Percentiles rank a stretch among this genome's conserved stretches.
Evolutionary conservation across 2,329 filamentous ascomycete genomes (phyloP).

Genomic region (Ceratocystis papillata): DNA sequence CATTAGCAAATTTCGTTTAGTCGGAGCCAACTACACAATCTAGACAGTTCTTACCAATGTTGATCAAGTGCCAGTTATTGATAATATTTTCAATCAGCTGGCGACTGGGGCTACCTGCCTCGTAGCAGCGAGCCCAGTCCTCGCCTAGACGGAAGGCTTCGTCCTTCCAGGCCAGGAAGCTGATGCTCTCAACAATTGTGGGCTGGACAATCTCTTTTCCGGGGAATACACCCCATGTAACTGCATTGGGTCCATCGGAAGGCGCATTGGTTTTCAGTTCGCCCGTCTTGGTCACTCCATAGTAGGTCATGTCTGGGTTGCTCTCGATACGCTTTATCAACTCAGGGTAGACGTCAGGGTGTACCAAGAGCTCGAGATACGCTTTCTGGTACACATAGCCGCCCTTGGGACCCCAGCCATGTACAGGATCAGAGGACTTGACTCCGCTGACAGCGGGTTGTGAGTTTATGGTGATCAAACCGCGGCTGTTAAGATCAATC

Average conservation of each 20-base stretch:
- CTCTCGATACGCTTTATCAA: constrained; percentile 67
- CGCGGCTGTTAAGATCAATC: constrained; percentile 70
- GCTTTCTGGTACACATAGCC: constrained; percentile 98
- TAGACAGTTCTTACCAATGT: constrained; percentile 59
- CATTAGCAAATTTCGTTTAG: not conserved
- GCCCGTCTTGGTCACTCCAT: constrained; percentile 77
- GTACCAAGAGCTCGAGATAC: constrained; percentile 83
- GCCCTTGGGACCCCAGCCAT: constrained; percentile 90
- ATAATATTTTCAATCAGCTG: constrained; percentile 72
- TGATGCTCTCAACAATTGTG: constrained; percentile 96
- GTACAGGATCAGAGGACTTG: constrained; percentile 73
- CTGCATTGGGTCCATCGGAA: constrained; percentile 84
- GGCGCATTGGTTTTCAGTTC: constrained; percentile 75
- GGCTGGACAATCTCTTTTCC: constrained; percentile 99
- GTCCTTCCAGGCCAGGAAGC: constrained; percentile 97
- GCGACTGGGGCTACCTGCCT: constrained; percentile 63
- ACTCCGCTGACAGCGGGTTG: constrained; percentile 88
- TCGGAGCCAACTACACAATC: too few relatives aligned
- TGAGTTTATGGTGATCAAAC: constrained; percentile 91
- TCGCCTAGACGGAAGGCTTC: constrained; percentile 87
- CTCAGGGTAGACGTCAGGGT: constrained; percentile 66
- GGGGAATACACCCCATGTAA: constrained; percentile 98
- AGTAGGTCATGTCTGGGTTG: constrained; percentile 80
- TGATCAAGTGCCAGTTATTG: constrained; percentile 85
- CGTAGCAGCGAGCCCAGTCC: constrained; percentile 90